Conservation (phyloP, 805 yeast species). For the Teunomyces stri region DNA sequence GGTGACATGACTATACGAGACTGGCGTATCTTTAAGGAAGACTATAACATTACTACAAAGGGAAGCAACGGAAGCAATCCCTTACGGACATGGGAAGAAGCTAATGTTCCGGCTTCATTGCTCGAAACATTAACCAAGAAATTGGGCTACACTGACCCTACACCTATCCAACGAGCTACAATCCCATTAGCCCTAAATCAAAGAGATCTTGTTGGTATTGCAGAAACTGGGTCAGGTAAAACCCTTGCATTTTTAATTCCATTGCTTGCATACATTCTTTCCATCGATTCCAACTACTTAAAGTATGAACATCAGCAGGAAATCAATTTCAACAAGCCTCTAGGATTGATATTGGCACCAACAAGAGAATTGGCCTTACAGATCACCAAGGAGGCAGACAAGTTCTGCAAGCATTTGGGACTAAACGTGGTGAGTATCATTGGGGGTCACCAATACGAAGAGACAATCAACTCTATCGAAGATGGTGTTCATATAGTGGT, state of each 20-base stretch:
- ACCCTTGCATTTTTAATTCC: constrained; percentile 84
- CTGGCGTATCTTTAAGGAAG: constrained; percentile 86
- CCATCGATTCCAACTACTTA: constrained; percentile 32
- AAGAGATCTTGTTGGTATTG: constrained; percentile 81
- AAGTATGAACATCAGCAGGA: constrained; percentile 43
- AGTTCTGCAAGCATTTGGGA: constrained; percentile 42
- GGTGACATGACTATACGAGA: constrained; percentile 74
- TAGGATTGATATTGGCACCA: constrained; percentile 81
- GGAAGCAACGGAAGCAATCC: constrained; percentile 52
- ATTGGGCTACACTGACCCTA: constrained; percentile 62
- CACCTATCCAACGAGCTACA: constrained; percentile 89
- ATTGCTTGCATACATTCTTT: constrained; percentile 49
- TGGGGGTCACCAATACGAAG: constrained; percentile 87
- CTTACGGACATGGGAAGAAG: constrained; percentile 71
- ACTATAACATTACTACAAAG: constrained; percentile 61
- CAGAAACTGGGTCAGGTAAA: constrained; percentile 96
- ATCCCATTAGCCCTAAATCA: constrained; percentile 64
- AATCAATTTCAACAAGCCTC: constrained; percentile 58
- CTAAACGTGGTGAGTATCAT: constrained; percentile 63
- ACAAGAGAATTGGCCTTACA: constrained; percentile 93
- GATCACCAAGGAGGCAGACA: constrained; percentile 64
- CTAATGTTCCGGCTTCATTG: constrained; percentile 41
- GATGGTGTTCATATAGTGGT: constrained; percentile 76
- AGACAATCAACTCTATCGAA: constrained; percentile 57
- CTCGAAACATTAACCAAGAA: constrained; percentile 29